phyloP scores from a whole-genome alignment of 768 basidiomycete species.

The Boletus coccyginus region DNA sequence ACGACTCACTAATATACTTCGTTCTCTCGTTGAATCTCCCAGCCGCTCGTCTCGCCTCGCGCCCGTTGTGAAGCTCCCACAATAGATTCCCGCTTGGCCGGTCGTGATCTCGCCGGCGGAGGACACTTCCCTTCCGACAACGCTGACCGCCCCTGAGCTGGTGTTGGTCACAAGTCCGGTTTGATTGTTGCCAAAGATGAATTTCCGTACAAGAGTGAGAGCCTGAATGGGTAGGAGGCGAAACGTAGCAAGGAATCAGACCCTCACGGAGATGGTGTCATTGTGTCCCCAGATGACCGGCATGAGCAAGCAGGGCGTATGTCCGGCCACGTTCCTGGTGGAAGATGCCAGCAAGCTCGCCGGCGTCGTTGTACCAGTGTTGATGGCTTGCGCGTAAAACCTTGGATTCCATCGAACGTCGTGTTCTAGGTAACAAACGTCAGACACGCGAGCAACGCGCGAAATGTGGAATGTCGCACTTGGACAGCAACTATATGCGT shows the following conservation, averaged over 20 bases:
- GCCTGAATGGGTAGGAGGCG: conserved; percentile 39
- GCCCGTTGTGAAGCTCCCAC: conserved; percentile 32
- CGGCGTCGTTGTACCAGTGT: conserved; percentile 63
- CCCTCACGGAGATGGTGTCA: conserved; percentile 44
- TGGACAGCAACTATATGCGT: conserved; percentile 49
- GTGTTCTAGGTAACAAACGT: conserved; percentile 49
- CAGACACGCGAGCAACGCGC: neutral
- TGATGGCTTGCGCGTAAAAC: conserved; percentile 64
- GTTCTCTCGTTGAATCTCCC: too few relatives aligned
- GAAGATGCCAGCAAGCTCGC: conserved; percentile 60
- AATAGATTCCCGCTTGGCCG: conserved; percentile 53
- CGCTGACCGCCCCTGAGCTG: conserved; percentile 23
- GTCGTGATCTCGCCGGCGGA: conserved; percentile 48
- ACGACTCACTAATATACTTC: too few relatives aligned
- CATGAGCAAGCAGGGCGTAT: conserved; percentile 38
- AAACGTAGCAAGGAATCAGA: neutral
- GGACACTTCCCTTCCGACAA: conserved; percentile 49
- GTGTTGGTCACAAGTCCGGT: conserved; percentile 51
- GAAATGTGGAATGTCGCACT: conserved; percentile 27
- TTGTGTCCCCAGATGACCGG: conserved; percentile 36
- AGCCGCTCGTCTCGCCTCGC: too few relatives aligned
- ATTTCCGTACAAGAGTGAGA: conserved; percentile 58
- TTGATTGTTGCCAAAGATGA: conserved; percentile 60
- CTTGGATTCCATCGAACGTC: conserved; percentile 74
- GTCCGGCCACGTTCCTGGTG: conserved; percentile 68